Conservation (phyloP, 768 basidiomycete species). For the Tricholoma flavovirens region DNA sequence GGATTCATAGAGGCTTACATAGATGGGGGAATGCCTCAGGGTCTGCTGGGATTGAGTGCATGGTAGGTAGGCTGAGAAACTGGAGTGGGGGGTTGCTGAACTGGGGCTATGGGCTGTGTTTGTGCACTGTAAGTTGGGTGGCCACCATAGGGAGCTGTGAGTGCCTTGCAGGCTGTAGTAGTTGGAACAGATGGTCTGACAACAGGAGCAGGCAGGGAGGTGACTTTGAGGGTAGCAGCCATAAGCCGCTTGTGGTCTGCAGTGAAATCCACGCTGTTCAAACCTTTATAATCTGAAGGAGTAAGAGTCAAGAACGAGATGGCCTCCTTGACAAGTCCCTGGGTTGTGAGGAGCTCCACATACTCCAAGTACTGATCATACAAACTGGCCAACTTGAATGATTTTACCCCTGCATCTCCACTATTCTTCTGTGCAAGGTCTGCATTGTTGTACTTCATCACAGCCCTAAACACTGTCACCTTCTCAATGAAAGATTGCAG, state of each 20-base stretch:
- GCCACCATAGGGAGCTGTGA: slow-evolving; percentile 17
- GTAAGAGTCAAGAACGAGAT: slow-evolving; percentile 73
- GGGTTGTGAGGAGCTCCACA: slow-evolving; percentile 83
- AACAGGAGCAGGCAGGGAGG: slow-evolving; percentile 15
- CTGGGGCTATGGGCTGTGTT: slow-evolving; percentile 13
- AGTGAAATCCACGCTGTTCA: slow-evolving; percentile 33
- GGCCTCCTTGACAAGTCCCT: slow-evolving; percentile 85
- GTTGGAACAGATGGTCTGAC: slow-evolving; percentile 13
- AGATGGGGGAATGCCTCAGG: slow-evolving; percentile 4
- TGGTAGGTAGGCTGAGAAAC: slow-evolving; percentile 10
- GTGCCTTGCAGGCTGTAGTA: slow-evolving; percentile 5
- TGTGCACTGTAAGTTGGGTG: slow-evolving; percentile 17
- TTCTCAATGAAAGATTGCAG: slow-evolving; percentile 95
- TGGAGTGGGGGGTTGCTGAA: slow-evolving; percentile 7
- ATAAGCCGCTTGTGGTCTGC: slow-evolving; percentile 35
- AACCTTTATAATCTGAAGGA: slow-evolving; percentile 72
- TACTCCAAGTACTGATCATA: slow-evolving; percentile 98
- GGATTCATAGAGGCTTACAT: slow-evolving; percentile 22
- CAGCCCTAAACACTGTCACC: slow-evolving; percentile 88
- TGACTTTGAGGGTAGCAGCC: slow-evolving; percentile 22
- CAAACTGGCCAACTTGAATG: slow-evolving; percentile 74
- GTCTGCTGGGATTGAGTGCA: slow-evolving; percentile 7
- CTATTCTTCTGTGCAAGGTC: slow-evolving; percentile 48
- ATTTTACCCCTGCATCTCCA: slow-evolving; percentile 42
- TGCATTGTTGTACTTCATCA: slow-evolving; percentile 70